Conservation (phyloP, 2,329 filamentous ascomycete genomes). For the Fusarium brevicatenulatum region DNA sequence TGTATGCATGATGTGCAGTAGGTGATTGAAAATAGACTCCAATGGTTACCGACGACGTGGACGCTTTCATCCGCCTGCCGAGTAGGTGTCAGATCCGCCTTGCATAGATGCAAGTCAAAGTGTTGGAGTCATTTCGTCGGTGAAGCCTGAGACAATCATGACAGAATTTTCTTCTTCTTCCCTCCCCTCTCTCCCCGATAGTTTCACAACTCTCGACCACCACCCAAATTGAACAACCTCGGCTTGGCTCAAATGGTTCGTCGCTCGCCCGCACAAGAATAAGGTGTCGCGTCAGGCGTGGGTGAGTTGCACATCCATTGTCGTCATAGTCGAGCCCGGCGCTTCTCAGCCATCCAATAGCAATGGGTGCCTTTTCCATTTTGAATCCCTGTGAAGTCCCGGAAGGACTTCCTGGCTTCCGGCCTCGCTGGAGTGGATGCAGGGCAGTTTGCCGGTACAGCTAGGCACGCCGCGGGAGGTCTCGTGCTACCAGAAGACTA, state of each 20-base stretch:
- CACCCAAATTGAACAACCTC: conserved; percentile 22
- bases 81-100: conserved; percentile 40
- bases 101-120: conserved; percentile 29
- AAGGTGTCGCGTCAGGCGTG: conserved; percentile 41
- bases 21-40: conserved; percentile 39
- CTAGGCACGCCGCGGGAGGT: conserved; percentile 26
- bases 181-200: not conserved
- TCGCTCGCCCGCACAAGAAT: conserved; percentile 21
- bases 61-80: conserved; percentile 38
- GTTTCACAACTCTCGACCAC: not conserved
- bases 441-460: conserved; percentile 37
- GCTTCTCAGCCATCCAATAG: conserved; percentile 36
- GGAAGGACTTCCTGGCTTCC: conserved; percentile 43
- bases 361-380: conserved; percentile 11
- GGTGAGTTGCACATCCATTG: conserved; percentile 36
- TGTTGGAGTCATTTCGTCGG: conserved; percentile 41
- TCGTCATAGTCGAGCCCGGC: conserved; percentile 41
- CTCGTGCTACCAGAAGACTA: conserved; percentile 40
- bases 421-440: conserved; percentile 34
- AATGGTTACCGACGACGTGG: conserved; percentile 45
- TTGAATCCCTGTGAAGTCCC: conserved; percentile 31
- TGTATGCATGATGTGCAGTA: conserved; percentile 48
- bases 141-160: conserved; percentile 40
- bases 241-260: conserved; percentile 23
- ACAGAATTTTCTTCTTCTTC: not conserved